Evolutionary conservation across 768 basidiomycete species (phyloP).

Genomic region (Tulasnella calospora): DNA sequence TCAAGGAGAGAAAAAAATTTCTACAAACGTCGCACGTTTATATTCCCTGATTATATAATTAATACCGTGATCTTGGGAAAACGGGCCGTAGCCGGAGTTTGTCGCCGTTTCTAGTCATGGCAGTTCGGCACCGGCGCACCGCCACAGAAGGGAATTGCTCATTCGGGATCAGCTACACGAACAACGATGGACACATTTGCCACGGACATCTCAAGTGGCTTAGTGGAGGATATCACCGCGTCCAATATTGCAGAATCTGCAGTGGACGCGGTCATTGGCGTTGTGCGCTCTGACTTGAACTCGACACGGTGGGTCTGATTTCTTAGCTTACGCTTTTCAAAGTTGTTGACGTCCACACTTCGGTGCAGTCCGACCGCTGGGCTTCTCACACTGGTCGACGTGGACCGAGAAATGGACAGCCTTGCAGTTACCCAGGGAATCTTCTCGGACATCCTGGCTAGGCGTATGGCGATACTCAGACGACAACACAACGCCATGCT

Average conservation of each 20-base stretch:
- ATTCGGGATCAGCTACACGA: neutral
- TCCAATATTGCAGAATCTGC: neutral
- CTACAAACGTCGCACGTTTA: neutral
- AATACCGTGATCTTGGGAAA: neutral
- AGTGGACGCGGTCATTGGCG: neutral
- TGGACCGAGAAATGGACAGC: neutral
- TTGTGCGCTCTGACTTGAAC: neutral
- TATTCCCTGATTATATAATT: neutral
- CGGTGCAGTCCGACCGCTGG: neutral
- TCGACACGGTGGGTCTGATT: neutral
- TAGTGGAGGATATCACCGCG: neutral
- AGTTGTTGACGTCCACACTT: neutral
- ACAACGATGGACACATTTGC: neutral
- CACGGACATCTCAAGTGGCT: neutral
- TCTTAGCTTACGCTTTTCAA: neutral
- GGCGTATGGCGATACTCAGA: neutral
- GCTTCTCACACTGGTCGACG: neutral
- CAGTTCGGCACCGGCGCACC: too few species aligned
- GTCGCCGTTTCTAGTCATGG: neutral
- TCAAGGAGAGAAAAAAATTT: neutral
- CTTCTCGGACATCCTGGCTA: neutral
- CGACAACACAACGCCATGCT: conserved; percentile 2
- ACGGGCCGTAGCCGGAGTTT: neutral
- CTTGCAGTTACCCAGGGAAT: neutral
- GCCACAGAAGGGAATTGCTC: neutral